phyloP scores from a whole-genome alignment of 805 yeast species.

The Teunomyces tritomae region DNA sequence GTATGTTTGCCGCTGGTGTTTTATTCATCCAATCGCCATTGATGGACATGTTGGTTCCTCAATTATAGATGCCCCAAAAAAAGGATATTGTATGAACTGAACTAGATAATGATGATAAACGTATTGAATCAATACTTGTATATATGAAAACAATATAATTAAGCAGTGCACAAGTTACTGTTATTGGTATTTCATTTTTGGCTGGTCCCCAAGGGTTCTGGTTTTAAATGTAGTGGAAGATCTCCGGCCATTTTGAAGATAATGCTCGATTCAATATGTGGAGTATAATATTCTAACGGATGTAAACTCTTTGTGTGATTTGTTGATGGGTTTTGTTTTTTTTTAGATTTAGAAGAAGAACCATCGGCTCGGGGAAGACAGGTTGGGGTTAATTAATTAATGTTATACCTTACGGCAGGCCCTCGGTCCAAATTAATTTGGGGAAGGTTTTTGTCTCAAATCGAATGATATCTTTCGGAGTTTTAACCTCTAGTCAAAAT shows the following conservation, averaged over 20 bases:
- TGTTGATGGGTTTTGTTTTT: no score
- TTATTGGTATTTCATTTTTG: neutral
- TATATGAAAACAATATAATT: constrained; percentile 3
- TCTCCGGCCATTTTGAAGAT: no score
- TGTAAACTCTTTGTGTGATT: no score
- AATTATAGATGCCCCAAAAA: constrained; percentile 32
- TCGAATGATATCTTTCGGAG: neutral
- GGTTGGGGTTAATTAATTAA: neutral
- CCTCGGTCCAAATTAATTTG: neutral
- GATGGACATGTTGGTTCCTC: constrained; percentile 82
- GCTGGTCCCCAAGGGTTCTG: neutral
- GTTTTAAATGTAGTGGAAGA: no score
- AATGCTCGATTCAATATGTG: no score
- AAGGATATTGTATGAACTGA: neutral
- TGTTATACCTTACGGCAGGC: neutral
- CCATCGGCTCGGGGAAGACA: neutral
- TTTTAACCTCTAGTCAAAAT: no score
- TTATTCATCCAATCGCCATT: constrained; percentile 73
- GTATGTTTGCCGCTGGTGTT: constrained; percentile 68
- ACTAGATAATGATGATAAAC: constrained; percentile 1
- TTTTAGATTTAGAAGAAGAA: neutral
- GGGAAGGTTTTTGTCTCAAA: neutral
- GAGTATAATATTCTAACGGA: no score
- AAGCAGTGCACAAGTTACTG: neutral
- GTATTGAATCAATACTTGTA: constrained; percentile 4